phyloP scores from a whole-genome alignment of 495 filamentous ascomycete species.

The Penicillium pulvis region DNA sequence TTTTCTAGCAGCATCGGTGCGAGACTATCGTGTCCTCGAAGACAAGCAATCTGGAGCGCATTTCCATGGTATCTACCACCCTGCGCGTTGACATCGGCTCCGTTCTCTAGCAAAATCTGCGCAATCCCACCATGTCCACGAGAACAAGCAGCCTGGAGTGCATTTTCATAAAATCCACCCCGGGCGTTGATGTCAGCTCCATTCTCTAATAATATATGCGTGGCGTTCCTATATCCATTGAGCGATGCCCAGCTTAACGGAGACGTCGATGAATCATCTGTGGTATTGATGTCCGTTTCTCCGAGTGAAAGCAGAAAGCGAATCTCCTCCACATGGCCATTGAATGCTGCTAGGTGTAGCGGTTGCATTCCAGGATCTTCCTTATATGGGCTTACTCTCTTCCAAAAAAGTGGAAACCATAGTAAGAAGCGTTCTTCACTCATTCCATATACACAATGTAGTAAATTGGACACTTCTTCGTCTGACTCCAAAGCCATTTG shows the following conservation, averaged over 20 bases:
- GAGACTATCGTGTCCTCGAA: too few relatives aligned
- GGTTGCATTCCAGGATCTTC: conserved; percentile 8
- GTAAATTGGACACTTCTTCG: not conserved
- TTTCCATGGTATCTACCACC: too few relatives aligned
- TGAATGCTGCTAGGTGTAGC: conserved; percentile 20
- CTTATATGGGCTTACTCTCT: conserved; percentile 4
- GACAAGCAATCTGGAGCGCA: too few relatives aligned
- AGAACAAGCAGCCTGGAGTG: too few relatives aligned
- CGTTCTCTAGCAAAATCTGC: too few relatives aligned
- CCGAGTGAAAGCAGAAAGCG: conserved; percentile 9
- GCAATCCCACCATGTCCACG: too few relatives aligned
- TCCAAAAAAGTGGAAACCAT: conserved; percentile 28
- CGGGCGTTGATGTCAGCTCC: too few relatives aligned
- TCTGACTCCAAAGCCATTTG: conserved; percentile 8
- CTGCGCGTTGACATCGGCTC: too few relatives aligned
- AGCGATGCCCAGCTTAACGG: conserved; percentile 26
- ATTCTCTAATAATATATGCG: too few relatives aligned
- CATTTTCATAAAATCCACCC: too few relatives aligned
- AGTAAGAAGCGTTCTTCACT: conserved; percentile 7
- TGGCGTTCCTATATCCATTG: not conserved
- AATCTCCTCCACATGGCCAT: conserved; percentile 24
- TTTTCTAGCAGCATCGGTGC: not conserved
- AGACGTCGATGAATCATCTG: conserved; percentile 12
- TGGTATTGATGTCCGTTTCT: conserved; percentile 14
- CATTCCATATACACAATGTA: conserved; percentile 19